phyloP scores from a whole-genome alignment of 2,329 filamentous ascomycete species.

The Apiospora rasikravindrae region DNA sequence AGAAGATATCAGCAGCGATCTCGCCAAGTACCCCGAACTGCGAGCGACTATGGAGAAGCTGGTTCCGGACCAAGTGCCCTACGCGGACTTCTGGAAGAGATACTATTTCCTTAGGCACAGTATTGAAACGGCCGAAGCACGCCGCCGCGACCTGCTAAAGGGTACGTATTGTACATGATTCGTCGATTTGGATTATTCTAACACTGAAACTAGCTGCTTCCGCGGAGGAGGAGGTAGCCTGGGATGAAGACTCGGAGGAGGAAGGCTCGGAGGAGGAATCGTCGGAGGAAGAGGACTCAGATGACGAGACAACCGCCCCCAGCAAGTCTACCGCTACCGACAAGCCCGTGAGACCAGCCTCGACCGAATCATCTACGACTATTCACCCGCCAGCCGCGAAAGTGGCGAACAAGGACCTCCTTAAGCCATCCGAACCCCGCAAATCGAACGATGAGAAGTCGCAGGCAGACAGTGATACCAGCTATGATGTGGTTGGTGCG shows the following conservation, averaged over 20 bases:
- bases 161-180: conserved; percentile 60
- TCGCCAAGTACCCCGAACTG: conserved; percentile 87
- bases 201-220: conserved; percentile 62
- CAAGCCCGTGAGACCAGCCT: conserved; percentile 49
- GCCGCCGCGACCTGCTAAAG: conserved; percentile 87
- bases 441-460: conserved; percentile 88
- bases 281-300: conserved; percentile 58
- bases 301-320: conserved; percentile 31
- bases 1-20: conserved; percentile 77
- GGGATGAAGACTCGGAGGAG: conserved; percentile 68
- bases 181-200: conserved; percentile 25
- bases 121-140: conserved; percentile 90
- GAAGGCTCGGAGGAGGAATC: conserved; percentile 37
- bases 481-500: conserved; percentile 90
- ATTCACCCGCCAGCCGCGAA: conserved; percentile 57
- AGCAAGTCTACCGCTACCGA: conserved; percentile 40
- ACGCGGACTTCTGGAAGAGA: conserved; percentile 87
- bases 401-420: conserved; percentile 41
- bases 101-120: conserved; percentile 96
- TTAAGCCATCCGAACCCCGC: conserved; percentile 70
- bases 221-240: conserved; percentile 72
- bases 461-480: conserved; percentile 90
- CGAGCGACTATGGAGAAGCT: conserved; percentile 90
- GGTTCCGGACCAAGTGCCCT: conserved; percentile 92
- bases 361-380: conserved; percentile 63